A percentile compares a stretch with the other conserved stretches of the same genome.
Conservation (phyloP, 371 early-diverging fungal species). For the Scutellospora calospora region DNA sequence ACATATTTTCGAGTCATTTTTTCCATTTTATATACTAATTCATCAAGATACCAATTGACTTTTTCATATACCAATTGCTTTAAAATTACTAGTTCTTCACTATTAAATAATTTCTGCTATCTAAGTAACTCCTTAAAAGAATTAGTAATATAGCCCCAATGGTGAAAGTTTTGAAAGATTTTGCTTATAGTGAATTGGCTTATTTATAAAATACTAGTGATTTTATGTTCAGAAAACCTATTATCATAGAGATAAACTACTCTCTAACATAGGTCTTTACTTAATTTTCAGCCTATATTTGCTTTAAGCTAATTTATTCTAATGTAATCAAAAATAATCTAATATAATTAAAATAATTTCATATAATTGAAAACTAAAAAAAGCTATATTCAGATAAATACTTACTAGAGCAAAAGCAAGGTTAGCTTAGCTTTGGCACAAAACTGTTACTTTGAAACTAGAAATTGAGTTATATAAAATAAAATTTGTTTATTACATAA, state of each 20-base stretch:
- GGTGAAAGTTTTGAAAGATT: background rate
- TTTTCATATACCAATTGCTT: background rate
- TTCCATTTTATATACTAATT: constrained; percentile 17
- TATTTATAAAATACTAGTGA: background rate
- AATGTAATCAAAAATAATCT: no score
- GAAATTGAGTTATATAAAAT: no score
- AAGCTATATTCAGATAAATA: no score
- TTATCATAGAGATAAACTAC: background rate
- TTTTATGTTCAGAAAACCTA: background rate
- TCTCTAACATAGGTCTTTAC: background rate
- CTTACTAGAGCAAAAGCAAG: no score
- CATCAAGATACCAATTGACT: background rate
- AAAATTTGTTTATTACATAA: no score
- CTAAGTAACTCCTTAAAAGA: background rate
- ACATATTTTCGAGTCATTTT: background rate
- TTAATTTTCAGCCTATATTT: background rate
- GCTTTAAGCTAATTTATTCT: no score
- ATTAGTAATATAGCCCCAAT: background rate
- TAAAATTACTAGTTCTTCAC: no score
- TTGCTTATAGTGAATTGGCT: background rate
- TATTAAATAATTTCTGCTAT: no score
- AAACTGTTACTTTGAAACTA: no score
- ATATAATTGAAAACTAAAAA: background rate
- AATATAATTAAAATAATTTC: background rate
- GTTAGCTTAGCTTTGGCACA: no score